Evolutionary conservation across 148 eudicot genomes (phyloP), one percentile per base, ranked within the genome.

Genomic region (Polygonum aviculare): DNA sequence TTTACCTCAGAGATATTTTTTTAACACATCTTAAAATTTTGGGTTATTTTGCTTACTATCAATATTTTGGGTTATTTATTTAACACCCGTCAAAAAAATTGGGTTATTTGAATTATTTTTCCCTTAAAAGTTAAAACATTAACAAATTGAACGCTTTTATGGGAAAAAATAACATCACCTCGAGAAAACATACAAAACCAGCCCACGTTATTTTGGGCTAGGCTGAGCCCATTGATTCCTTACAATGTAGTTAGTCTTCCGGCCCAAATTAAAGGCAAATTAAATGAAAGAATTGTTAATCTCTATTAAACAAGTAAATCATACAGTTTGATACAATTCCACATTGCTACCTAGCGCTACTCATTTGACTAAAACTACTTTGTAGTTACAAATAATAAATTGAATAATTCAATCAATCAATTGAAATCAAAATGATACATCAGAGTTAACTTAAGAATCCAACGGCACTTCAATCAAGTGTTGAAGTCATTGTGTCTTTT

Each of bases 401-500:
- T 60, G 69, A 60, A 67, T 67, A 12, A 63, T 31, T 33, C 39
- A 62, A 62, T 10, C 71, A 67, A 67, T 35, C 19, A 67, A 67
- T 67, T 67, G 2, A 8, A 15, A 36, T 0, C 18, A 33, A 35
- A 65, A 16, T 31, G 18, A 14, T 35, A 36, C 6, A 36, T 67
- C 69, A 62, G 2, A 31, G 31, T 33, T 62, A 62, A 18, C 5
- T 4, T 26, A 26, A 26, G 31, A 62, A 62, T 31, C 10, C 14
- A 62, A 33, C 5, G 38, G 5, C 69, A 62, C 31, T 16, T 62
- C 38, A 62, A 67, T 67, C 72, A 67, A 67, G 19, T 67, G 21
- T 67, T 67, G 72, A 67, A 35, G 22, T 67, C 72, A 38, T 67
- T 67, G 45, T 67, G 72, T 5, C 44, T 67, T 38, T 5, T 67